Conservation (phyloP, 768 basidiomycete species). For the Lyophyllum decastes region DNA sequence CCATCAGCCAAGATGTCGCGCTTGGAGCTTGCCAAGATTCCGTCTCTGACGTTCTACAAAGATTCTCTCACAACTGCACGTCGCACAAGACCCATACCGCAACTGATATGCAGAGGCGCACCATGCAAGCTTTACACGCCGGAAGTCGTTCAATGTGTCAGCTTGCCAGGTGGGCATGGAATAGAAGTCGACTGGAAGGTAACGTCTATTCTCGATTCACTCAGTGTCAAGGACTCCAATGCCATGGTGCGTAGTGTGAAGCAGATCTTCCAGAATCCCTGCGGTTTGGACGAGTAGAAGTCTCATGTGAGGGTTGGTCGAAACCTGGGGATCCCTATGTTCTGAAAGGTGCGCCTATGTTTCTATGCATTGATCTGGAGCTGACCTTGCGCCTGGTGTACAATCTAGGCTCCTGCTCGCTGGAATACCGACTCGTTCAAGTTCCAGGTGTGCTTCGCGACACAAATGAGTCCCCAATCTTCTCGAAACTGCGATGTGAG, state of each 20-base stretch:
- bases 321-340: conserved; percentile 82
- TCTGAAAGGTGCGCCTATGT: conserved; percentile 63
- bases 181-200: conserved; percentile 92
- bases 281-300: conserved; percentile 81
- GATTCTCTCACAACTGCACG: conserved; percentile 63
- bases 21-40: conserved; percentile 70
- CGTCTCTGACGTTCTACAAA: conserved; percentile 78
- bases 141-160: conserved; percentile 83
- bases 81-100: conserved; percentile 69
- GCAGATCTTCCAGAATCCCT: conserved; percentile 84
- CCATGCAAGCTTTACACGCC: conserved; percentile 79
- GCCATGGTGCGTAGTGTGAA: conserved; percentile 62
- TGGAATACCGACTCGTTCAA: conserved; percentile 81
- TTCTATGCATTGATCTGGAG: neutral
- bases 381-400: neutral
- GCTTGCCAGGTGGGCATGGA: conserved; percentile 70
- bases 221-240: neutral
- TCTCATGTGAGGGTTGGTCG: conserved; percentile 92
- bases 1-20: conserved; percentile 61
- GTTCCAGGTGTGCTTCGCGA: conserved; percentile 52
- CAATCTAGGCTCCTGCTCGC: conserved; percentile 74
- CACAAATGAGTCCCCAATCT: conserved; percentile 27
- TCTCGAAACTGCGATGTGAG: conserved; percentile 31
- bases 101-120: conserved; percentile 80
- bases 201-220: conserved; percentile 14